Base-by-base conservation (phyloP, 129 eudicot species). In the Smallanthus sonchifolius region DNA sequence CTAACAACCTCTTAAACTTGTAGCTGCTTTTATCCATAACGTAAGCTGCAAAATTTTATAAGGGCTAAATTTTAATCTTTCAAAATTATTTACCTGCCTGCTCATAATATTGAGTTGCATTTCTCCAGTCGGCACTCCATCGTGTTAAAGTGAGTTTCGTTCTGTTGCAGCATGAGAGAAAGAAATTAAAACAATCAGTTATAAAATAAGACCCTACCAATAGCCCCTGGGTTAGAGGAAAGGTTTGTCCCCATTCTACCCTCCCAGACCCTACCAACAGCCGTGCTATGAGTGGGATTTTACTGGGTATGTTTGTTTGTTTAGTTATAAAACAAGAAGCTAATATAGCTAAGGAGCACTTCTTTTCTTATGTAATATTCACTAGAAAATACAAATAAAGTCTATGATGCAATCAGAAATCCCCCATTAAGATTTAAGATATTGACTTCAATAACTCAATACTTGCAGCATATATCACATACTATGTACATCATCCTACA, bases 101-200 rank as follows among this genome's bases (percentile, higher is more conserved):
- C 83, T 93, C 98, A 77, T 90, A 93, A 74, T 90, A 72, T 70
- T 54, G 81, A 66, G 97, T 86, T 44, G 98, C 98, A 77, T 86
- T 83, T 77, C 65, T 88, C 98, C 98, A 93, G 82, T 93, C 98
- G 34, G 96, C 95, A 79, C 81, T 93, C 98, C 98, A 93, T 67
- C 98, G 84, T 37, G 98, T 93, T 74, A 93, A 68, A 69, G 89
- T 90, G 65, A 93, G 92, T 79, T 86, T 90, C 68, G 97, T 90
- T 74, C 97, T 91, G 71, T 66, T 24, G 67, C 69, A 69, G 40
- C 34, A 52, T n/a, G 47, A 56, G 69, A 77, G 35, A 68, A 64
- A 79, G 5, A 19, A 59, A 60, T 63, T 24, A 73, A 61, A 36
- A 36, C 35, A 72, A 43, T 17, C 63, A 70, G 69, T 13, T 56